phyloP scores from a whole-genome alignment of 2,329 filamentous ascomycete species.

The Purpureocillium lavendulum region DNA sequence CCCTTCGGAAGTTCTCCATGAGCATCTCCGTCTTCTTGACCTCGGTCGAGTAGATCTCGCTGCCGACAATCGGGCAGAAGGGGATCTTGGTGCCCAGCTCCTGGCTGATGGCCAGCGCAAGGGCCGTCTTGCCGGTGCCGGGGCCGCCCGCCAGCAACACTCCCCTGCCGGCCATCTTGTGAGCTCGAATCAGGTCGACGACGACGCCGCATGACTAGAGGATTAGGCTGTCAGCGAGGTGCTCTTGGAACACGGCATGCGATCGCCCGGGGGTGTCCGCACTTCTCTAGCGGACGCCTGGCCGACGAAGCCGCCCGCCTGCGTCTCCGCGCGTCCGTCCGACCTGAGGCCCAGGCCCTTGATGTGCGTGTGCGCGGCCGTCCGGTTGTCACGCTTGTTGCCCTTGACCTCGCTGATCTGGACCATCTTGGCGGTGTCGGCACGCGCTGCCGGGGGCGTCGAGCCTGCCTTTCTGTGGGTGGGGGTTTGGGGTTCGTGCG shows the following conservation, averaged over 20 bases:
- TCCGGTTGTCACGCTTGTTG: conserved; percentile 90
- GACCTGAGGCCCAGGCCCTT: conserved; percentile 81
- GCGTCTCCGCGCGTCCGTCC: conserved; percentile 77
- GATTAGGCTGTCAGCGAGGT: no score
- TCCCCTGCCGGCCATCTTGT: conserved; percentile 95
- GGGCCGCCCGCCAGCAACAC: conserved; percentile 90
- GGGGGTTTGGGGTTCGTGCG: not conserved
- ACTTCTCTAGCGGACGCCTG: conserved; percentile 86
- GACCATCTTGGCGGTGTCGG: conserved; percentile 53
- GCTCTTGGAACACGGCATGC: no score
- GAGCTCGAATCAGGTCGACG: conserved; percentile 88
- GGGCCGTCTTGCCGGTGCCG: conserved; percentile 92
- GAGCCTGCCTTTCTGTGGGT: conserved; percentile 6
- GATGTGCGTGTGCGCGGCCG: conserved; percentile 95
- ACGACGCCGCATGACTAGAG: conserved; percentile 82
- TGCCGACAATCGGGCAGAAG: conserved; percentile 96
- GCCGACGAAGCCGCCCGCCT: conserved; percentile 79
- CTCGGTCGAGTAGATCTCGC: conserved; percentile 95
- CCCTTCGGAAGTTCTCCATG: conserved; percentile 98
- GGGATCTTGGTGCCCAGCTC: conserved; percentile 97
- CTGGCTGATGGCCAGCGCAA: conserved; percentile 91
- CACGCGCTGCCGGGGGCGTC: not conserved
- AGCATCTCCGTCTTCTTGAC: conserved; percentile 99
- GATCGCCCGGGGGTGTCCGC: conserved; percentile 14
- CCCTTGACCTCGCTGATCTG: conserved; percentile 92